Conservation (phyloP, 2,329 filamentous ascomycete species). For the Thielaviopsis euricoi region DNA sequence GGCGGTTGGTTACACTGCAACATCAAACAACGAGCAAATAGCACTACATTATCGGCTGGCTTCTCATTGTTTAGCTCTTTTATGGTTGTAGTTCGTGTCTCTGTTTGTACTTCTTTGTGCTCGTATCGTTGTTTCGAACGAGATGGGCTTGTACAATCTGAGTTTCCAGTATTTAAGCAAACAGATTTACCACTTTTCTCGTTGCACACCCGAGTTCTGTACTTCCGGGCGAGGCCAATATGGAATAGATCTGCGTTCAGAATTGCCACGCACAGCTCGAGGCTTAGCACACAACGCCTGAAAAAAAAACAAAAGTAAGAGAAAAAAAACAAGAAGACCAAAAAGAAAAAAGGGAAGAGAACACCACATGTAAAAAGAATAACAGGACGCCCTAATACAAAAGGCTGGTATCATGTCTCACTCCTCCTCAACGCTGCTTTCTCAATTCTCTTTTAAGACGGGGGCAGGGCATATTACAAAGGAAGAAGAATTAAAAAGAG, state of each 20-base stretch:
- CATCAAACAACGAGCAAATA: too few relatives aligned
- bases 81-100: neutral
- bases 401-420: neutral
- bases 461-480: neutral
- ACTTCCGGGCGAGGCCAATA: neutral
- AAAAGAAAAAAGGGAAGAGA: neutral
- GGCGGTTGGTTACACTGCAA: neutral
- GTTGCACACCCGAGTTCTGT: neutral
- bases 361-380: neutral
- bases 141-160: neutral
- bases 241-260: neutral
- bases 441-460: neutral
- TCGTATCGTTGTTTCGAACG: neutral
- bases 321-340: neutral
- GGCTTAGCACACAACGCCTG: neutral
- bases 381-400: neutral
- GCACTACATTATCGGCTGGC: too few relatives aligned
- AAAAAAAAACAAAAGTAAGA: neutral
- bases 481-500: too few relatives aligned
- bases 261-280: neutral
- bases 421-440: neutral
- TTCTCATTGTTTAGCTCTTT: neutral
- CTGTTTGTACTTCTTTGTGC: neutral
- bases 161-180: neutral
- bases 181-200: neutral